Conservation (phyloP, 805 yeast species). For the Kockiozyma suomiensis region DNA sequence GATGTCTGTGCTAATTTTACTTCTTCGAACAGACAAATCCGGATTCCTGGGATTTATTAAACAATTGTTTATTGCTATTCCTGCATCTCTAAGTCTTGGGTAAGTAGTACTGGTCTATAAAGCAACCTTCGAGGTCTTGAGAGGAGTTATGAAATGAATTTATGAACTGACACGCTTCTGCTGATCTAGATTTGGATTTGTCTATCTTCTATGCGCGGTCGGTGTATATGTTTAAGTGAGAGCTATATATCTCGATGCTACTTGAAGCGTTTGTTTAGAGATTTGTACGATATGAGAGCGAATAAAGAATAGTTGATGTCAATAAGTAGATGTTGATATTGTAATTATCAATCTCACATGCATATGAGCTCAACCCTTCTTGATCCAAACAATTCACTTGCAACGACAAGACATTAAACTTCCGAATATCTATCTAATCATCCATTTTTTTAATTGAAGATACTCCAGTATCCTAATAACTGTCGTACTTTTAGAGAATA, state of each 20-base stretch:
- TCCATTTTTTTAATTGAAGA: too few relatives aligned
- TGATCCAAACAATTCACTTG: neutral
- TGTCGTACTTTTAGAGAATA: too few relatives aligned
- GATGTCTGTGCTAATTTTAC: neutral
- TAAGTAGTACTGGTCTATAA: neutral
- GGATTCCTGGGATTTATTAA: slow-evolving; percentile 23
- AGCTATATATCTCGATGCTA: too few relatives aligned
- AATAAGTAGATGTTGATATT: too few relatives aligned
- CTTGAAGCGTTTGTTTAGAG: neutral
- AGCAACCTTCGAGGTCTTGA: neutral
- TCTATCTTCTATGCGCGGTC: slow-evolving; percentile 35
- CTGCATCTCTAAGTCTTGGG: slow-evolving; percentile 31
- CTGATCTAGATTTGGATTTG: slow-evolving; percentile 33
- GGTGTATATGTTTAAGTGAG: slow-evolving; percentile 34
- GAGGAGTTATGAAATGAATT: too few relatives aligned
- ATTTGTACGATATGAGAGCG: slow-evolving; percentile 2
- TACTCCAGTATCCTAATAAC: too few relatives aligned
- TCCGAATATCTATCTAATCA: too few relatives aligned
- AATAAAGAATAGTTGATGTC: too few relatives aligned
- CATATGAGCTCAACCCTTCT: too few relatives aligned
- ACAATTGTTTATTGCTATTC: slow-evolving; percentile 22
- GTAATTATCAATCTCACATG: too few relatives aligned
- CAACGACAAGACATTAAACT: too few relatives aligned
- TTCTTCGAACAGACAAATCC: slow-evolving; percentile 14
- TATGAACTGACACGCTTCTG: neutral